Percentiles rank a stretch among this genome's conserved stretches.
Conservation (phyloP, 331 rosid species). For the Rhamnella rubrinervis region DNA sequence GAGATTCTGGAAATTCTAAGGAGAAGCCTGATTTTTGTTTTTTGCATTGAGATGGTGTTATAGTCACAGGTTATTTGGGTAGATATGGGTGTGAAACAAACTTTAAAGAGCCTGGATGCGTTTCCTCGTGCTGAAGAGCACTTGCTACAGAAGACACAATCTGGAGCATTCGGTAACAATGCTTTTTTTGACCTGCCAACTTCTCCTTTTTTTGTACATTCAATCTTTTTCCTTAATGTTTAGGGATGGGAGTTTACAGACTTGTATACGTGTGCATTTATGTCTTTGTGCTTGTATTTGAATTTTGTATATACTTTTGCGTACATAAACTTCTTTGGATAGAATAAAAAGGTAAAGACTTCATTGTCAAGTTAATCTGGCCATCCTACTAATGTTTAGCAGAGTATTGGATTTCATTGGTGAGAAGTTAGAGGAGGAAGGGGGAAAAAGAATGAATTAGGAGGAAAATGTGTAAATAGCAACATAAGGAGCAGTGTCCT, state of each 20-base stretch:
- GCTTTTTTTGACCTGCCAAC: neutral
- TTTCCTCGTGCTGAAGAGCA: slow-evolving; percentile 99
- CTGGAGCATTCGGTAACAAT: slow-evolving; percentile 85
- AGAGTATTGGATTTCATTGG: too few relatives aligned
- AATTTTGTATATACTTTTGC: too few relatives aligned
- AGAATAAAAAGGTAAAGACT: too few relatives aligned
- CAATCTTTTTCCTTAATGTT: neutral
- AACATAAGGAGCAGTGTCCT: too few relatives aligned
- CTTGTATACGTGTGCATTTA: neutral
- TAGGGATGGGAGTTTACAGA: neutral
- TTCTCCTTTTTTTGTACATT: neutral
- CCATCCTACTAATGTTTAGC: too few relatives aligned
- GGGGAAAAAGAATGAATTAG: too few relatives aligned
- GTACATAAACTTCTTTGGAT: too few relatives aligned
- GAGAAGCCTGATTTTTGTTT: neutral
- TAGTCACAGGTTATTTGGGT: slow-evolving; percentile 3
- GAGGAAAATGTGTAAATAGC: too few relatives aligned
- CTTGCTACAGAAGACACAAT: slow-evolving; percentile 84
- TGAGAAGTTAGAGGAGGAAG: too few relatives aligned
- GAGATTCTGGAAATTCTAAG: neutral
- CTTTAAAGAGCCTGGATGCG: slow-evolving; percentile 79
- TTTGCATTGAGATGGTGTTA: neutral
- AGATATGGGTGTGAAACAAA: slow-evolving; percentile 73
- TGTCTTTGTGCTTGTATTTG: too few relatives aligned
- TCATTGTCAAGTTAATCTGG: too few relatives aligned